These are phyloP conservation scores for Backusella australiensis DNA, from an alignment of 192 early-diverging fungal species.

Conservation along the genomic window DNA sequence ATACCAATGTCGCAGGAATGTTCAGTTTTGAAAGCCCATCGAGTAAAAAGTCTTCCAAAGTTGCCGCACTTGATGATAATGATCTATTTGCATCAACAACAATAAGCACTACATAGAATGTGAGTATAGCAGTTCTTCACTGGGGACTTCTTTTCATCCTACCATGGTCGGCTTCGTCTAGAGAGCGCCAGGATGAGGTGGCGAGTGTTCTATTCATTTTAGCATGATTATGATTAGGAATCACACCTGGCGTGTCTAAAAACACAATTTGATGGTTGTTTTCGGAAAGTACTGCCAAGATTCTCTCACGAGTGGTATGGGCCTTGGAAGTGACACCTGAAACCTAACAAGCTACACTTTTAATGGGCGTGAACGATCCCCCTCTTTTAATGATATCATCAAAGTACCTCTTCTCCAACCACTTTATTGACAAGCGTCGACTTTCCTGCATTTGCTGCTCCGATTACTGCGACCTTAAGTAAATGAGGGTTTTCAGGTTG, in stretches of 20 bases:
- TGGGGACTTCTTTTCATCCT: neutral
- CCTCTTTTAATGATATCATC: neutral
- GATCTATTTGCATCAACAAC: slow-evolving; percentile 52
- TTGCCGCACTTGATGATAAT: slow-evolving; percentile 21
- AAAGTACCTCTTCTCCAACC: slow-evolving; percentile 41
- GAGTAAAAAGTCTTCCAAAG: slow-evolving; percentile 49
- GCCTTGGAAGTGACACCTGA: slow-evolving; percentile 68
- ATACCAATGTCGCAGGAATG: slow-evolving; percentile 49
- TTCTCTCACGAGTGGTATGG: slow-evolving; percentile 70
- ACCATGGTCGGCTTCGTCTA: slow-evolving; percentile 56
- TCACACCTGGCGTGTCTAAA: slow-evolving; percentile 62
- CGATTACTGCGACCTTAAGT: slow-evolving; percentile 60
- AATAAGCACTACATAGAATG: slow-evolving; percentile 36
- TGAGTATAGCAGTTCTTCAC: no score
- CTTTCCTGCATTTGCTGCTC: slow-evolving; percentile 74
- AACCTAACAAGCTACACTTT: slow-evolving; percentile 31
- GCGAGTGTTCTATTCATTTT: slow-evolving; percentile 49
- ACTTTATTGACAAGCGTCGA: slow-evolving; percentile 76
- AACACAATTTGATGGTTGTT: slow-evolving; percentile 62
- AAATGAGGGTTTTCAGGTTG: slow-evolving; percentile 64
- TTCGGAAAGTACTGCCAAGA: slow-evolving; percentile 55
- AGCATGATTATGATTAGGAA: slow-evolving; percentile 41
- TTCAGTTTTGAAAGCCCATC: slow-evolving; percentile 35
- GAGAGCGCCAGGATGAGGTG: slow-evolving; percentile 57
- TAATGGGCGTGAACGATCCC: neutral